Percentiles rank a stretch among this genome's conserved stretches.
phyloP scores from a whole-genome alignment of 1,284 basidiomycete genomes.

The Heterobasidion irregulare region DNA sequence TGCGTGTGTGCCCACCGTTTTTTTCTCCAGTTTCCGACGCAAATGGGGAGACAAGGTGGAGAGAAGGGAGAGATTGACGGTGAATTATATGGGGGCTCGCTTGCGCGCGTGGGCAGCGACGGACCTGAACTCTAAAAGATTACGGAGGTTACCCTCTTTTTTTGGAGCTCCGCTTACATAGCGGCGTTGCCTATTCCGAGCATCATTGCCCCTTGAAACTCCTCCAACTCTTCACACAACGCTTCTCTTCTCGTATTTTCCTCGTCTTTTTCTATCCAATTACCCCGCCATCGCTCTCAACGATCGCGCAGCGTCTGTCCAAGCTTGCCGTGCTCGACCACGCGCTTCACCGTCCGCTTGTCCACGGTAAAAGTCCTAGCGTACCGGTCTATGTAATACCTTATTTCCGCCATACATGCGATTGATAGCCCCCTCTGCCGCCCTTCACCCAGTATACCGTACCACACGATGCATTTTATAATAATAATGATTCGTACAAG shows the following conservation, averaged over 20 bases:
- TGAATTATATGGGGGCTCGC: slow-evolving; percentile 12
- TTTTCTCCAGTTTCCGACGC: slow-evolving; percentile 20
- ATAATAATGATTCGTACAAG: no score
- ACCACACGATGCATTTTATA: no score
- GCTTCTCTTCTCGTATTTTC: background rate
- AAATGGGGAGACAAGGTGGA: slow-evolving; percentile 14
- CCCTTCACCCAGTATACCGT: no score
- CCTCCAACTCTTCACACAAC: slow-evolving; percentile 1
- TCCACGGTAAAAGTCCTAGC: no score
- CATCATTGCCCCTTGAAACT: slow-evolving; percentile 19
- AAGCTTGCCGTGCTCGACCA: no score
- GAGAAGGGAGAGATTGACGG: slow-evolving; percentile 3
- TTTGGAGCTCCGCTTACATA: slow-evolving; percentile 17
- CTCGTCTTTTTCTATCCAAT: background rate
- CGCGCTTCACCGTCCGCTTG: no score
- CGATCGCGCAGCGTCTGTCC: no score
- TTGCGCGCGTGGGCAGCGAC: slow-evolving; percentile 7
- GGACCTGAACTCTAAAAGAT: slow-evolving; percentile 33
- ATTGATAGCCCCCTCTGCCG: no score
- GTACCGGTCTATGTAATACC: no score
- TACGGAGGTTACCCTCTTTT: slow-evolving; percentile 40
- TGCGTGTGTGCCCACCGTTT: slow-evolving; percentile 16
- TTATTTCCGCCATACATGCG: no score
- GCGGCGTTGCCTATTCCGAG: background rate
- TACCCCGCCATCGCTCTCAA: background rate